Evolutionary conservation across 306 rosid species (phyloP), one percentile per base, ranked within the genome.

Genomic region (Rosa lucieae): DNA sequence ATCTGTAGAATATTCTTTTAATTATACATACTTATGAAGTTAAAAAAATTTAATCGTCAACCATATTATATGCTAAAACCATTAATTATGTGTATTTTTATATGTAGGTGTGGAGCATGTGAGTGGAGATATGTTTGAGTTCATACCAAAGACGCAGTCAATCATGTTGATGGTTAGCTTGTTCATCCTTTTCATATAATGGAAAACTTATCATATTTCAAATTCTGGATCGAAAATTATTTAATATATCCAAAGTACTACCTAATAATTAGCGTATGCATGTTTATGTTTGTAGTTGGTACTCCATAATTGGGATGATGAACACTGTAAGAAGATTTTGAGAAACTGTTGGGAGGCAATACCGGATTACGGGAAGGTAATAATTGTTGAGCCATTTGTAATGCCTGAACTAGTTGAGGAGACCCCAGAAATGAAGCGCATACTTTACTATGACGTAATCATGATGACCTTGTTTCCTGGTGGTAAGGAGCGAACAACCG

Each of bases 241-340:
- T 51, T 51, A 13, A 5, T 14, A 51, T 17, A 51, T 51, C 18
- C 6, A 51, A 15, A 1, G 59, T 17, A 56, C 10, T 8, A 0
- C 12, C 63, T 7, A 13, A 15, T 14, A n/a, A n/a, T 56, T 2
- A 56, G 8, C 4, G 10, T 56, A 2, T 7, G 10, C 6, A 53
- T 18, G 23, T 56, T 20, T 20, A 17, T 53, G 37, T n/a, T 52
- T 70, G 26, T 71, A 79, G 78, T 51, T 37, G 20, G 42, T 79
- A 37, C 73, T 79, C 8, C 78, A 63, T 66, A 72, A 72, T 53
- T 79, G 78, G 78, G 55, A 18, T 21, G 74, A 79, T 10, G 74
- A 72, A 1, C 44, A 48, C 0, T 79, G 82, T 63, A 73, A 58
- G 68, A 51, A 52, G 49, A 8, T 66, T 35, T 12, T 67, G 17